Evolutionary conservation across 176 grass and related monocot species (phyloP), one percentile per base, ranked within the genome.

Genomic region (Urochloa ruziziensis): DNA sequence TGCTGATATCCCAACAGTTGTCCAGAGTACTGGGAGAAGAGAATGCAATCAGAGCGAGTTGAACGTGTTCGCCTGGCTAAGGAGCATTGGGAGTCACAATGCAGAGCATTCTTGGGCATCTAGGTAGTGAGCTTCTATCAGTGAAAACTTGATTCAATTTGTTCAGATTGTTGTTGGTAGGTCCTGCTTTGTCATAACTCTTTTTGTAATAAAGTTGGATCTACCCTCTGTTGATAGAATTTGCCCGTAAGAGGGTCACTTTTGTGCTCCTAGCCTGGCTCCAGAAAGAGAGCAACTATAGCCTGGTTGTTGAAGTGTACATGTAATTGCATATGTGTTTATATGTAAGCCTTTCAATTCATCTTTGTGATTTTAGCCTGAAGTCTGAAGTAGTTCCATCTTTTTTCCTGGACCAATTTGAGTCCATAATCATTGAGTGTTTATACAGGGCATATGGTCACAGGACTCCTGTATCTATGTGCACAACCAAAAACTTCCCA

Each of bases 1-100:
- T 83, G 3, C 23, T 47, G 11, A 78, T 78, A 62, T 85, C 9
- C 35, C 25, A 62, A 80, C 89, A 98, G 89, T 65, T 98, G 90
- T 78, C 92, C 95, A 11, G 91, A 95, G 13, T 92, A 93, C 21
- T 98, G 92, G 95, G 77, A 93, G 80, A 74, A 84, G 39, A 63
- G 92, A n/a, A 63, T 78, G 47, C 62, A 80, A 71, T 82, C 78
- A 40, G 94, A 97, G 83, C 82, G 90, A 80, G 80, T 89, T 4
- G 86, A 98, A 37, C 90, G 89, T 29, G 78, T 98, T 72, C 95
- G 81, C 19, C 85, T 88, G 79, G 64, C 86, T 28, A 95, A 98
- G 82, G 90, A 95, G 66, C 92, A 95, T 19, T 95, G 95, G 95
- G 79, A 93, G 17, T 78, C 84, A 10, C 88, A 90, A 36, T 83